These are phyloP conservation scores for Chlamydomonas urium DNA, from an alignment of 139 green algal species.

Conservation along the genomic window DNA sequence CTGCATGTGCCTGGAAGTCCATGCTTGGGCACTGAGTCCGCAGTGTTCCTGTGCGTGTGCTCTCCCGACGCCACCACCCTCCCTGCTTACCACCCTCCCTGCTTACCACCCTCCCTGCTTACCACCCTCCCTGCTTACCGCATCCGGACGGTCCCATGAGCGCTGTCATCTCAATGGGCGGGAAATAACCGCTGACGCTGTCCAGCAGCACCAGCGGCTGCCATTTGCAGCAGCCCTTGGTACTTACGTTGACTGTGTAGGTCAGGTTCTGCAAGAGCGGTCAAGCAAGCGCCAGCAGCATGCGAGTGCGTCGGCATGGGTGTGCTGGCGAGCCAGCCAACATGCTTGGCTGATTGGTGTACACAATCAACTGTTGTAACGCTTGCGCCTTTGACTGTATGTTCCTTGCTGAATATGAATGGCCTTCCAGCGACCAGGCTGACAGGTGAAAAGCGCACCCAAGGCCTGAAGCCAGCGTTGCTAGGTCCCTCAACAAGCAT, in stretches of 20 bases:
- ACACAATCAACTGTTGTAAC: too few relatives aligned
- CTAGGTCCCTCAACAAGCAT: too few relatives aligned
- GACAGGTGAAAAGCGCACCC: too few relatives aligned
- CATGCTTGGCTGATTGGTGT: too few relatives aligned
- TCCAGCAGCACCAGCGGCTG: not conserved
- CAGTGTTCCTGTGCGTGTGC: not conserved
- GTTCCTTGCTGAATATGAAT: too few relatives aligned
- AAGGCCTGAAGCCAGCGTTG: too few relatives aligned
- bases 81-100: not conserved
- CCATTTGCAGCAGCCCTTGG: not conserved
- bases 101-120: not conserved
- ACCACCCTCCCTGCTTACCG: not conserved
- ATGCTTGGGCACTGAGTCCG: not conserved
- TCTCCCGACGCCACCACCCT: not conserved
- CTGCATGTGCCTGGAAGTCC: not conserved
- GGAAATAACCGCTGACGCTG: not conserved
- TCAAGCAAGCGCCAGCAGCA: too few relatives aligned
- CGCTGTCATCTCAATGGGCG: constrained; percentile 1
- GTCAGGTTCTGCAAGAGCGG: not conserved
- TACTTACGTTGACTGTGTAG: not conserved
- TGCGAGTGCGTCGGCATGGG: too few relatives aligned
- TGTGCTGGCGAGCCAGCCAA: too few relatives aligned
- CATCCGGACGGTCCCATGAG: constrained; percentile 11
- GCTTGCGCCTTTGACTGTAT: too few relatives aligned
- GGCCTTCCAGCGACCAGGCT: too few relatives aligned